Percentiles rank a stretch among this genome's conserved stretches.
Evolutionary conservation across 192 early-diverging fungal species (phyloP).

Genomic region (Podila minutissima): DNA sequence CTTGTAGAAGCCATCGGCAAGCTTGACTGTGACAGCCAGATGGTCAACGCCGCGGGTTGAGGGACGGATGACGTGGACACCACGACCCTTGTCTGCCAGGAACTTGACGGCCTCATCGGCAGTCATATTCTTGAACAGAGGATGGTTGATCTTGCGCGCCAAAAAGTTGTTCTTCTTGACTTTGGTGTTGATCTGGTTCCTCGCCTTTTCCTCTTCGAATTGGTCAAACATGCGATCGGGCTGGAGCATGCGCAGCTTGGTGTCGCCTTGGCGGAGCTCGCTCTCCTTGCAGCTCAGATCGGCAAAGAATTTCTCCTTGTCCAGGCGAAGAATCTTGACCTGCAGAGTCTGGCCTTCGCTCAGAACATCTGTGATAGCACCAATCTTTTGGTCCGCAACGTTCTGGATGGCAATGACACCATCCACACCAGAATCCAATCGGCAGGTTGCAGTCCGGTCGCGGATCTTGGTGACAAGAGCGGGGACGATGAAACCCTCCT

Average conservation of each 20-base stretch:
- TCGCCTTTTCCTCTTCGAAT: constrained; percentile 44
- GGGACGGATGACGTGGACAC: constrained; percentile 88
- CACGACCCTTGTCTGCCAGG: constrained; percentile 70
- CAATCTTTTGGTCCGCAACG: constrained; percentile 65
- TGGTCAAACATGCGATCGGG: constrained; percentile 68
- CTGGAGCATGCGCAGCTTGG: constrained; percentile 54
- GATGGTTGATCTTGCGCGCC: constrained; percentile 81
- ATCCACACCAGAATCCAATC: constrained; percentile 85
- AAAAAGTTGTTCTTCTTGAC: constrained; percentile 31
- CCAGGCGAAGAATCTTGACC: constrained; percentile 82
- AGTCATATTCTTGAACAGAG: constrained; percentile 81
- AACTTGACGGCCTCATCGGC: constrained; percentile 79
- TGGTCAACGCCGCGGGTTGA: constrained; percentile 91
- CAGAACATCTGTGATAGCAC: constrained; percentile 67
- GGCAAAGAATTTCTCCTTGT: constrained; percentile 77
- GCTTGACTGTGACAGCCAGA: constrained; percentile 94
- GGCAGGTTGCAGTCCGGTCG: constrained; percentile 79
- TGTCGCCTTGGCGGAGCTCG: constrained; percentile 61
- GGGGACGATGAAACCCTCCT: constrained; percentile 73
- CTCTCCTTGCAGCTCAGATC: constrained; percentile 78
- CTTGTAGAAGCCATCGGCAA: constrained; percentile 86
- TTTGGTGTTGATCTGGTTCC: constrained; percentile 41
- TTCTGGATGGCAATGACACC: constrained; percentile 78
- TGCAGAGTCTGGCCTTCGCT: constrained; percentile 76
- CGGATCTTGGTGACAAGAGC: constrained; percentile 75